phyloP scores from a whole-genome alignment of 345 rosid genomes.

The Rhodamnia rubescens region DNA sequence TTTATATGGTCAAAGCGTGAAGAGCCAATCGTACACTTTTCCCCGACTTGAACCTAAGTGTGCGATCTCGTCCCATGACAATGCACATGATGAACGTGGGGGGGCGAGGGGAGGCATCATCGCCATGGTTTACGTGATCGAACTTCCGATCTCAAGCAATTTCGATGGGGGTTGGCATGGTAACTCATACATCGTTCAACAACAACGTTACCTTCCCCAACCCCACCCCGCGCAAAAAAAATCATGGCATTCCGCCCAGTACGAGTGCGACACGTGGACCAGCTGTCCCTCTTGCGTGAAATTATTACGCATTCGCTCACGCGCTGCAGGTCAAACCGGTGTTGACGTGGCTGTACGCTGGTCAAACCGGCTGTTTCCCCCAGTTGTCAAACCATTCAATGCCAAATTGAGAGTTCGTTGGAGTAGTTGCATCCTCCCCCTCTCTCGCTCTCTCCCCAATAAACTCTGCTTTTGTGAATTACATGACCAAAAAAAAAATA shows the following conservation, averaged over 20 bases:
- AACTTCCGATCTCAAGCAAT: not conserved
- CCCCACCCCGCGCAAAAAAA: no score
- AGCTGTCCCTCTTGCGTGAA: not conserved
- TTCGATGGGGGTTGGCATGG: not conserved
- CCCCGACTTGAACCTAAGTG: not conserved
- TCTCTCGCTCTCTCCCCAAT: not conserved
- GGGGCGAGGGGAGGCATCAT: not conserved
- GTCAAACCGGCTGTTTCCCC: not conserved
- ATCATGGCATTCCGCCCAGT: not conserved
- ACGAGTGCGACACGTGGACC: not conserved
- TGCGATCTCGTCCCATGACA: not conserved
- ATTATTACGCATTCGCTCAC: not conserved
- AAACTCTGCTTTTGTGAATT: not conserved
- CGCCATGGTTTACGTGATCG: not conserved
- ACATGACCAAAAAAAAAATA: not conserved
- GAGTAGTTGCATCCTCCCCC: not conserved
- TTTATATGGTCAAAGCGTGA: not conserved
- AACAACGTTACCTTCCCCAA: not conserved
- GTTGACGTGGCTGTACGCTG: not conserved
- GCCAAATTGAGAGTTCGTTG: slow-evolving; percentile 1
- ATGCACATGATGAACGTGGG: not conserved
- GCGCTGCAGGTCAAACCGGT: not conserved
- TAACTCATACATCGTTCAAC: not conserved
- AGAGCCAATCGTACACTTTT: not conserved
- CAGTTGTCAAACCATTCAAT: not conserved